Evolutionary conservation across 2,329 filamentous ascomycete genomes (phyloP), one percentile per base, ranked within the genome.

Genomic region (Talaromyces sp.): DNA sequence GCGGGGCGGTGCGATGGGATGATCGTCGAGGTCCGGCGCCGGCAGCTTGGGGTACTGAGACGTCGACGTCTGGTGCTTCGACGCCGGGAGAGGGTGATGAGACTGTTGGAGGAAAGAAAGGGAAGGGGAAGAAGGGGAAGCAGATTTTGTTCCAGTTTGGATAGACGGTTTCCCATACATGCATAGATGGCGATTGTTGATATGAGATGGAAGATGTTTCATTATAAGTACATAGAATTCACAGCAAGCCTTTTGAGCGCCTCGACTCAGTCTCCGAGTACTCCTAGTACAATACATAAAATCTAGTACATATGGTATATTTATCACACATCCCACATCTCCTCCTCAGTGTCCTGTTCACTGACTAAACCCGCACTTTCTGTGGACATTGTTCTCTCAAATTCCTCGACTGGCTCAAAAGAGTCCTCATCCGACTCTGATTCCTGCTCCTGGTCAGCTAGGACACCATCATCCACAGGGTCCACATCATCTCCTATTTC

Each of bases 1-100:
- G 80, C 4, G 81, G 80, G 2, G 80, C 77, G 7, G 78, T 80
- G 11, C 75, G 80, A n/a, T 81, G 80, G 78, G 75, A 80, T 22
- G 74, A 78, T n/a, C 75, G 74, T 8, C 75, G 76, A 22, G 72
- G 72, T 22, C 69, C 71, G 14, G 70, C 72, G 8, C 69, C 69
- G 1, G 80, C 75, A 68, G 75, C 79, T 9, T 83, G 81, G 81
- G 72, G 66, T 19, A 67, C 64, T 60, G 69, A 66, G 37, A 65
- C 24, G 43, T 5, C 24, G 5, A 37, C 61, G 2, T 69, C 61
- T 56, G 60, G 50, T 19, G 65, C 69, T 58, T 66, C 65, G 13
- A 61, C 63, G 27, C 60, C 49, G 10, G 57, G 49, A 10, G 50
- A 62, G 11, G 22, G 56, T 13, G 59, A 64, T 39, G 67, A 66